Evolutionary conservation across 495 filamentous ascomycete species (phyloP), one percentile per base, ranked within the genome.

Genomic region (Umbilicaria muhlenbergii): DNA sequence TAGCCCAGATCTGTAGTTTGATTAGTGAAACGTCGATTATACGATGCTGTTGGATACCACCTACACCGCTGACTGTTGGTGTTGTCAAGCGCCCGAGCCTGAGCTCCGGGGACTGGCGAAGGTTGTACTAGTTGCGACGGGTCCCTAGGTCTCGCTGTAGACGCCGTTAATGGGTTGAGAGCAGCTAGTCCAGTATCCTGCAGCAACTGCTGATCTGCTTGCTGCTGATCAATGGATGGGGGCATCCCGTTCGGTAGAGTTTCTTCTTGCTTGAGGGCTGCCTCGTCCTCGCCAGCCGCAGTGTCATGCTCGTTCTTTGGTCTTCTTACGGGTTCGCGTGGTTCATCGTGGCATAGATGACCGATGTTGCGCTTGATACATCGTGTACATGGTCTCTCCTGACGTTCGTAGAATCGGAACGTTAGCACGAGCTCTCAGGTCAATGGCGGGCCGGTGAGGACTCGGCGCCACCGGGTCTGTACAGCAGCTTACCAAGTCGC

Each of bases 351-450:
- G 66, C 91, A 99, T 44, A 99, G 69, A 71, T 96, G 91, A 51
- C 89, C 91, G 61, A 99, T 99, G 69, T 93, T 93, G 56, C 91
- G 82, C 64, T 96, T 96, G 68, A 99, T 84, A 71, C 91, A 99
- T 67, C 91, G 78, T 44, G 84, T 85, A 73, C 91, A 99, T 41
- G 91, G 91, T 57, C 91, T 81, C 64, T 93, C 86, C 87, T 91
- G 60, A 28, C 24, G 60, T 58, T 59, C 54, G 62, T 58, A 53
- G 58, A 60, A 57, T 1, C 24, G 24, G 52, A 47, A 53, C 49
- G 51, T 61, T 56, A 66, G 65, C 61, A 28, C 5, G 24, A 28
- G 24, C 24, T 28, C 24, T 28, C 4, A 6, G 6, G 8, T 28
- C 24, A 28, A 8, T 28, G 24, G 24, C 0, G 24, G 24, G 24